A percentile compares a stretch with the other conserved stretches of the same genome.
Conservation (phyloP, 2,329 filamentous ascomycete species). For the Rhexocercosporidium sp. region DNA sequence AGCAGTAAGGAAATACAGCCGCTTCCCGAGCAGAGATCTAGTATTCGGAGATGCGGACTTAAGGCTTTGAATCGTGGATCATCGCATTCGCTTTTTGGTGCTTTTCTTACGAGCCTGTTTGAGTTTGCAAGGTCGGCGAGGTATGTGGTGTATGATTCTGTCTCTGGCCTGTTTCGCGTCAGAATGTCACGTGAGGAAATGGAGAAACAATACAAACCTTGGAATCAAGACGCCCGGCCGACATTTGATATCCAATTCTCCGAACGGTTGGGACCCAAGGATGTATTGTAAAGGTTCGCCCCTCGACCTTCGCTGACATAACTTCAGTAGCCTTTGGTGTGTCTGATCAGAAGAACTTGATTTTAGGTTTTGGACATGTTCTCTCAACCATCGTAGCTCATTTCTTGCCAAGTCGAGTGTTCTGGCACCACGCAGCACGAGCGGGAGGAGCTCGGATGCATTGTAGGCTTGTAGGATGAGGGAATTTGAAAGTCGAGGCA, state of each 20-base stretch:
- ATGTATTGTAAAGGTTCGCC: conserved; percentile 90
- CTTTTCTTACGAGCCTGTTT: background rate
- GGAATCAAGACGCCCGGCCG: conserved; percentile 83
- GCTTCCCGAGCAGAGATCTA: conserved; percentile 90
- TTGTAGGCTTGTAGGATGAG: conserved; percentile 59
- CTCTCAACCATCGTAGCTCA: conserved; percentile 75
- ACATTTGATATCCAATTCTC: conserved; percentile 79
- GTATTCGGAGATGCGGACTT: conserved; percentile 56
- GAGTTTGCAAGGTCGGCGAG: conserved; percentile 46
- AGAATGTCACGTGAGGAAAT: conserved; percentile 15
- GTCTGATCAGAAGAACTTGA: background rate
- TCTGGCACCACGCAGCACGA: conserved; percentile 68
- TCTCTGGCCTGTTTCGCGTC: conserved; percentile 60
- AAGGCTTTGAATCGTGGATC: background rate
- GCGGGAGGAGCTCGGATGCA: conserved; percentile 60
- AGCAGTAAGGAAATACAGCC: conserved; percentile 88
- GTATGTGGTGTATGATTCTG: conserved; percentile 69
- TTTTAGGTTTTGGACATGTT: conserved; percentile 53
- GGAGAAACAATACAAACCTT: conserved; percentile 51
- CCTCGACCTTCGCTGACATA: conserved; percentile 56
- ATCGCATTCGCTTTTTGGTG: background rate
- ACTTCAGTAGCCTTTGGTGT: conserved; percentile 41
- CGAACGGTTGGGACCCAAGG: conserved; percentile 87
- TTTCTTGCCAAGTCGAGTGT: conserved; percentile 66
- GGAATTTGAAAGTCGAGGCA: conserved; percentile 68